Evolutionary conservation across 306 rosid genomes (phyloP).

Genomic region (Crataegus laevigata): DNA sequence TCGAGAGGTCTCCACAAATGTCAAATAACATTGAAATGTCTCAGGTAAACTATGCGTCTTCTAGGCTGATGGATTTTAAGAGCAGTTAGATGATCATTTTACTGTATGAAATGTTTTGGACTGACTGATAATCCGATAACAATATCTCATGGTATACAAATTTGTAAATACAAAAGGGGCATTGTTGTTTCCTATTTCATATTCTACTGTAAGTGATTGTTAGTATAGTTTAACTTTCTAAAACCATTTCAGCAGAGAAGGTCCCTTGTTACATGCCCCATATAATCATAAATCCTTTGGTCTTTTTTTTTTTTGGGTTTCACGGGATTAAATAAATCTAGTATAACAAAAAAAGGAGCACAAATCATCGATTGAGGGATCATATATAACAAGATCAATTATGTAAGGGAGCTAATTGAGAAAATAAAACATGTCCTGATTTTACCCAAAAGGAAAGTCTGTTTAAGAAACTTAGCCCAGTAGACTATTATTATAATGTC

Average conservation of each 20-base stretch:
- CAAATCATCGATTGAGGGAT: background rate
- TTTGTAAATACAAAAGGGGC: background rate
- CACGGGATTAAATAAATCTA: background rate
- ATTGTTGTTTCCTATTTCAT: background rate
- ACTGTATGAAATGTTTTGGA: background rate
- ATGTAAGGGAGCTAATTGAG: background rate
- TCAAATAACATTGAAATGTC: constrained; percentile 46
- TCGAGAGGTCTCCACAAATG: constrained; percentile 46
- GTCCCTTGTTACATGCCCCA: background rate
- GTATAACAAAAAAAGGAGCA: background rate
- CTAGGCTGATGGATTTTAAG: background rate
- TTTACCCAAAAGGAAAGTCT: no score
- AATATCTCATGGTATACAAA: background rate
- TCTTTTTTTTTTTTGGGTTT: background rate
- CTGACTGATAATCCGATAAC: background rate
- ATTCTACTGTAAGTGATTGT: background rate
- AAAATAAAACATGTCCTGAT: background rate
- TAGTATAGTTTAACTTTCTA: background rate
- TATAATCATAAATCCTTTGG: background rate
- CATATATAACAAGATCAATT: background rate
- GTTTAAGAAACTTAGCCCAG: background rate
- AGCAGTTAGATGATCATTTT: background rate
- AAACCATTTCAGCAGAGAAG: background rate
- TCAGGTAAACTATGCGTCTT: constrained; percentile 41
- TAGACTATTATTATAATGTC: background rate